These are phyloP conservation scores for Leccinum variabile DNA, from an alignment of 1,284 basidiomycete species.

Conservation along the genomic window DNA sequence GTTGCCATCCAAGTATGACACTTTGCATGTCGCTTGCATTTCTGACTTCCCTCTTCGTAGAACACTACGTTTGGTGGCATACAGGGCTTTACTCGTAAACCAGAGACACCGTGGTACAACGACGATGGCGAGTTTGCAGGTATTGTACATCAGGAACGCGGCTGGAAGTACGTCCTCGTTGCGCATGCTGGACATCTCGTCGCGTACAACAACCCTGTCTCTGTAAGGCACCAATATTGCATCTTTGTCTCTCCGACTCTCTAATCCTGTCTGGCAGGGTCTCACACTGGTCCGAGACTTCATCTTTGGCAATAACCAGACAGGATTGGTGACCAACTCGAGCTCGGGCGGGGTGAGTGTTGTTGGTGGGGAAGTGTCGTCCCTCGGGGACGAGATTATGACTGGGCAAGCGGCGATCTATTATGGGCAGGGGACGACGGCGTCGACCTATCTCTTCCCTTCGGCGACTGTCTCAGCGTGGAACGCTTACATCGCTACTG, in stretches of 20 bases:
- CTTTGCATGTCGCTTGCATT: background rate
- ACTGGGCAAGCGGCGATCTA: conserved; percentile 53
- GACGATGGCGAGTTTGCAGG: conserved; percentile 59
- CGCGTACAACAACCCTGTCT: conserved; percentile 46
- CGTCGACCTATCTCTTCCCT: conserved; percentile 52
- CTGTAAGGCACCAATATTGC: conserved; percentile 40
- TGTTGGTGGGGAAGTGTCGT: conserved; percentile 52
- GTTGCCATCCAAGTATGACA: conserved; percentile 59
- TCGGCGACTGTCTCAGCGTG: conserved; percentile 56
- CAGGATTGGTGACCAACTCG: conserved; percentile 46
- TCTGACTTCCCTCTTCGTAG: conserved; percentile 34
- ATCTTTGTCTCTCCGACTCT: background rate
- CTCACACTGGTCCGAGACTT: conserved; percentile 57
- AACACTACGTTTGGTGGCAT: conserved; percentile 75
- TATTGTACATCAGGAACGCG: conserved; percentile 69
- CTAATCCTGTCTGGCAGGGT: conserved; percentile 38
- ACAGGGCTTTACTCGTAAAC: conserved; percentile 67
- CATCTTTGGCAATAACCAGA: conserved; percentile 53
- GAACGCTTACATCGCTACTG: conserved; percentile 42
- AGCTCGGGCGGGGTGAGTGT: conserved; percentile 35
- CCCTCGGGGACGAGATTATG: conserved; percentile 45
- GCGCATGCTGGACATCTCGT: conserved; percentile 27
- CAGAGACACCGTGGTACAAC: conserved; percentile 63
- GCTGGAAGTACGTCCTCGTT: conserved; percentile 64
- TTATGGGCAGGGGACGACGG: conserved; percentile 46